Percentiles rank a stretch among this genome's conserved stretches.
These are phyloP conservation scores for Kandelia obovata DNA, from an alignment of 345 rosid genomes.

Conservation along the genomic window DNA sequence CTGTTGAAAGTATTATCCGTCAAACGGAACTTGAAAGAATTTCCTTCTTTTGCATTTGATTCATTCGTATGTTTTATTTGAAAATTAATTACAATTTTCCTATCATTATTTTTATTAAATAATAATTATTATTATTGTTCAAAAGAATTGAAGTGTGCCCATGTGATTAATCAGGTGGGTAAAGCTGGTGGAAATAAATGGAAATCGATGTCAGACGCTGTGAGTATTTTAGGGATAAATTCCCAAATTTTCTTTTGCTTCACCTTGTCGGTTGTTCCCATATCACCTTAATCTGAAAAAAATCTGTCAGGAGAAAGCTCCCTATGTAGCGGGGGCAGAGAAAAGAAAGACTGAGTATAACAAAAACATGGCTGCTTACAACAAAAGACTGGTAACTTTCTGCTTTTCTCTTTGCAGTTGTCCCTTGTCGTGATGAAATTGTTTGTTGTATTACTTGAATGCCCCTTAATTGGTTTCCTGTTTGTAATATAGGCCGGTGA, in stretches of 20 bases:
- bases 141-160: background rate
- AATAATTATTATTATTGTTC: background rate
- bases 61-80: no score
- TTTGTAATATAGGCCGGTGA: slow-evolving; percentile 40
- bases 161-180: slow-evolving; percentile 48
- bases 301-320: slow-evolving; percentile 58
- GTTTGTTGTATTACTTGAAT: background rate
- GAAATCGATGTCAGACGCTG: slow-evolving; percentile 64
- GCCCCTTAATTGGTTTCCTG: background rate
- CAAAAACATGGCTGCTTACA: slow-evolving; percentile 60
- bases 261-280: no score
- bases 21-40: background rate
- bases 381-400: slow-evolving; percentile 47
- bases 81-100: background rate
- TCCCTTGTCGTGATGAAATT: no score
- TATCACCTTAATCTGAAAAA: background rate
- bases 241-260: background rate
- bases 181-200: slow-evolving; percentile 80
- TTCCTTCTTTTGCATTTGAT: background rate
- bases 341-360: slow-evolving; percentile 60
- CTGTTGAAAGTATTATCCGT: slow-evolving; percentile 8
- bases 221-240: slow-evolving; percentile 27
- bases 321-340: slow-evolving; percentile 51
- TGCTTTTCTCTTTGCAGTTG: background rate
- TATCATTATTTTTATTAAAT: background rate